phyloP scores from a whole-genome alignment of 305 asterid species.

The Fraxinus baroniana region DNA sequence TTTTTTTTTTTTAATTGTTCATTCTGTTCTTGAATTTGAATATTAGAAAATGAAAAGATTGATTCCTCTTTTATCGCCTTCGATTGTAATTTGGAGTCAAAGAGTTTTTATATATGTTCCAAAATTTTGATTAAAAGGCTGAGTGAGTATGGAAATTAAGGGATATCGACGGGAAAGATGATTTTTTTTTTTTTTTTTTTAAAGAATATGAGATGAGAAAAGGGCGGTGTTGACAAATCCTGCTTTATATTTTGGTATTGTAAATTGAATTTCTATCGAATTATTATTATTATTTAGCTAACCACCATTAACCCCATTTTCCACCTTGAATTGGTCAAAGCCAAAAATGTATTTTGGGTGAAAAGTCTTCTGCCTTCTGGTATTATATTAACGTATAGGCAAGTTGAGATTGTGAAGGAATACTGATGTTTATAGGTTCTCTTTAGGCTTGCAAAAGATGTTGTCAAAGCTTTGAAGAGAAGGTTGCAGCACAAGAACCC shows the following conservation, averaged over 20 bases:
- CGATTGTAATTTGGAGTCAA: not conserved
- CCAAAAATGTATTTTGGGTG: not conserved
- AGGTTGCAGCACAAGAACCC: constrained; percentile 94
- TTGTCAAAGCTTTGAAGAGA: constrained; percentile 84
- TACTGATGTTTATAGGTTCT: constrained; percentile 15
- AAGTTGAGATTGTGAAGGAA: constrained; percentile 13
- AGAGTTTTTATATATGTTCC: constrained; percentile 13
- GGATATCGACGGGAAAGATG: constrained; percentile 10
- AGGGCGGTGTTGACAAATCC: not conserved
- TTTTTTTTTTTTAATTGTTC: constrained; percentile 2
- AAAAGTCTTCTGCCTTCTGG: not conserved
- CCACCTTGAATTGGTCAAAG: too few species aligned
- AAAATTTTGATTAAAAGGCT: not conserved
- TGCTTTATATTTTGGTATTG: not conserved
- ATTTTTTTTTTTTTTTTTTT: not conserved
- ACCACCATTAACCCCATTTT: too few species aligned
- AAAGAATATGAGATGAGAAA: not conserved
- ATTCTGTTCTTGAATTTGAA: constrained; percentile 10
- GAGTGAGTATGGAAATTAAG: constrained; percentile 14
- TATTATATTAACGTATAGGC: not conserved
- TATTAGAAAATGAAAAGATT: not conserved
- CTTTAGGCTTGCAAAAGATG: constrained; percentile 86
- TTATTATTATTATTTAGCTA: not conserved
- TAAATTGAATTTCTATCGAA: constrained; percentile 1
- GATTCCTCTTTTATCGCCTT: not conserved